Base-by-base conservation (phyloP, 2,329 filamentous ascomycete species). In the Penicillium concentricum region DNA sequence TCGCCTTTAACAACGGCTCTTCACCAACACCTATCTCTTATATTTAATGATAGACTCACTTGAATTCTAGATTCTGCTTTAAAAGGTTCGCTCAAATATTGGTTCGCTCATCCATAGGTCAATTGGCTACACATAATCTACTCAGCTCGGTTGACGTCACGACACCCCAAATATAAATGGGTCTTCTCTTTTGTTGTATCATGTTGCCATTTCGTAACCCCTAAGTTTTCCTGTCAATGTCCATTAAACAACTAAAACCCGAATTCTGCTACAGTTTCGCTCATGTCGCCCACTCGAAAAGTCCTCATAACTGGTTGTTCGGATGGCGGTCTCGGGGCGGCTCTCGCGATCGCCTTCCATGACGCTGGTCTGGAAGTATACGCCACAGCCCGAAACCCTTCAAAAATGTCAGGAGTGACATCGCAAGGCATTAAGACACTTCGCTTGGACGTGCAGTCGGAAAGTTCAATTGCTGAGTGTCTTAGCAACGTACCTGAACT, bases 271-370 rank as follows among this genome's bases (percentile, higher is more conserved):
- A 7, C 5, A 16, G 16, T 16, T 16, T 8, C 5, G 16, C 4
- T 16, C 15, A 35, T 35, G 32, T 35, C 32, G 32, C 13, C 32
- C 16, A 16, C 32, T 37, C 52, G 52, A 24, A 55, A 15, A 15
- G 53, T 63, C 30, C 46, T 61, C n/a, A 57, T 61, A 37, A 63
- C 57, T 34, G 61, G 59, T 57, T 74, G 75, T 64, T 73, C 71
- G 4, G 70, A 68, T 16, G 75, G 74, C 43, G 74, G 78, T 32
- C 70, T 78, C 13, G 78, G 79, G 10, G 61, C 65, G 1, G 76
- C 75, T 1, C 68, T 81, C 1, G 75, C 73, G 1, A 51, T 65
- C 2, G 70, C 67, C 20, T 76, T 80, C 60, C 69, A 73, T 51
- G 58, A 72, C 35, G 57, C 60, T 4, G 74, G 73, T 5, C 71